A percentile compares a stretch with the other conserved stretches of the same genome.
Evolutionary conservation across 495 filamentous ascomycete genomes (phyloP).

Genomic region (Lepidopterella palustris): DNA sequence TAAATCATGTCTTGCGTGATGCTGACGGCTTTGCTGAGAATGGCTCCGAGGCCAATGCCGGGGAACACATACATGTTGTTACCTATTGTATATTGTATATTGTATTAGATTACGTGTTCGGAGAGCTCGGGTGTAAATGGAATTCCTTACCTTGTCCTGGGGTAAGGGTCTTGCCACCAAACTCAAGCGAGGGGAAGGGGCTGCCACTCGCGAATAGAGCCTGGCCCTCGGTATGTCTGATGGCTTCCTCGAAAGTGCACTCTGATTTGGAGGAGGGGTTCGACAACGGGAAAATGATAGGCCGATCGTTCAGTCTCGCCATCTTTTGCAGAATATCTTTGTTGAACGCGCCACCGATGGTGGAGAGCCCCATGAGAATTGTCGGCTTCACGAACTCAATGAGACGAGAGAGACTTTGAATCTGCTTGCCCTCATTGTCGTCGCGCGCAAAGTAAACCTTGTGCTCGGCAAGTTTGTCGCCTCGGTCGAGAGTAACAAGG

Average conservation of each 20-base stretch:
- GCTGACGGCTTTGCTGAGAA: constrained; percentile 79
- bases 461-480: constrained; percentile 90
- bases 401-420: constrained; percentile 81
- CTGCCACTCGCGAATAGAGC: constrained; percentile 92
- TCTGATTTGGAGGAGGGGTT: constrained; percentile 95
- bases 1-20: constrained; percentile 96
- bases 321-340: constrained; percentile 77
- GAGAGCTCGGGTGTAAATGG: background rate
- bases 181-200: constrained; percentile 73
- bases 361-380: constrained; percentile 89
- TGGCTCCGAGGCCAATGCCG: constrained; percentile 89
- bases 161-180: constrained; percentile 62
- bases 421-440: constrained; percentile 89
- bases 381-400: constrained; percentile 91
- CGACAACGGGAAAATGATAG: constrained; percentile 89
- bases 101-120: constrained; percentile 6
- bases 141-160: constrained; percentile 68
- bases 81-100: constrained; percentile 30
- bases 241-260: constrained; percentile 89
- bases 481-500: constrained; percentile 87
- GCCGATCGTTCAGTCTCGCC: constrained; percentile 69
- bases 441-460: constrained; percentile 94
- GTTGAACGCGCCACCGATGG: constrained; percentile 91
- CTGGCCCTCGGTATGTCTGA: constrained; percentile 81
- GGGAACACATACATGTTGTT: constrained; percentile 98